Conservation (phyloP, 495 filamentous ascomycete genomes). For the Daldinia grandis region DNA sequence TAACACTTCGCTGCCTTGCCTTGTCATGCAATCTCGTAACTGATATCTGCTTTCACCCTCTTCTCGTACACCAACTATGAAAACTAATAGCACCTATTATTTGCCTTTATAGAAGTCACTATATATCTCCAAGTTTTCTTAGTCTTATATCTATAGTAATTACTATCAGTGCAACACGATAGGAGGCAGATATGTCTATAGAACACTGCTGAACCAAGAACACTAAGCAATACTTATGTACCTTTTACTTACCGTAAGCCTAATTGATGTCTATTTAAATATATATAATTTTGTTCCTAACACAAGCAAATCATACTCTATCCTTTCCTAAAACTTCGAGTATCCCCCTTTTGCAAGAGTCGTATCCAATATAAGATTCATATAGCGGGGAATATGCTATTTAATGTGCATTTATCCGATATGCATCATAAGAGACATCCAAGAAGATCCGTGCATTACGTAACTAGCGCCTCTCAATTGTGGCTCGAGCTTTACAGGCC, state of each 20-base stretch:
- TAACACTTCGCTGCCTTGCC: neutral
- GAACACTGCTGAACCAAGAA: neutral
- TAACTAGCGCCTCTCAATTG: conserved; percentile 1
- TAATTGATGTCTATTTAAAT: neutral
- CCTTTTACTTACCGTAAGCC: neutral
- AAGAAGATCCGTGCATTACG: neutral
- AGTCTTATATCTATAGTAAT: neutral
- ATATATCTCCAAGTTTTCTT: neutral
- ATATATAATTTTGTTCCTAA: neutral
- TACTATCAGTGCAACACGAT: neutral
- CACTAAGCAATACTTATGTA: neutral
- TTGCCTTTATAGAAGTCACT: neutral
- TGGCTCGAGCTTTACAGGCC: conserved; percentile 35
- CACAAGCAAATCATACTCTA: neutral
- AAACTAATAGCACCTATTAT: neutral
- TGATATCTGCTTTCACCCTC: neutral
- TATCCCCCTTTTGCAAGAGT: neutral
- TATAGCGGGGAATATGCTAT: neutral
- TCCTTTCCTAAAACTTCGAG: neutral
- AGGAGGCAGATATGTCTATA: neutral
- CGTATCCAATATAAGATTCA: neutral
- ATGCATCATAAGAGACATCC: neutral
- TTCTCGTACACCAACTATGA: neutral
- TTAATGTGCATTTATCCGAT: conserved; percentile 1
- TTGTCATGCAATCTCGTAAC: neutral